Base-by-base conservation (phyloP, 441 rosid species). In the Breynia disticha region DNA sequence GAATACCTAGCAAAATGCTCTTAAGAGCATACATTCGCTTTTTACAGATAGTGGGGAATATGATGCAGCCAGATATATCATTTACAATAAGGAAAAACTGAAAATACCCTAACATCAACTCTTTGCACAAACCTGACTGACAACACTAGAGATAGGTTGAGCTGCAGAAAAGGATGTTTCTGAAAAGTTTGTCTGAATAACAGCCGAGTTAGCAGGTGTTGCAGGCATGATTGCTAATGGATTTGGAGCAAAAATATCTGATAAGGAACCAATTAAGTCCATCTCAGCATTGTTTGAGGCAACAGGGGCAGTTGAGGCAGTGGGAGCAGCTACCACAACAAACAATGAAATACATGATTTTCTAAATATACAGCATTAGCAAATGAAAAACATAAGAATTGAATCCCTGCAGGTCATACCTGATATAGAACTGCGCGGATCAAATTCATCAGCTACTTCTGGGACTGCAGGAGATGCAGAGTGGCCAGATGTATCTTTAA, bases 201-300 rank as follows among this genome's bases (percentile, higher is more conserved):
- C 81, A 56, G 72, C 72, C 18, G 75, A 21, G 19, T 60, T 39
- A 50, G 73, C 85, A 61, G 72, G 42, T 39, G 75, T 55, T 50
- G 63, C 74, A 48, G 97, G 96, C 79, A 82, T 73, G 53, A 90
- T 79, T 39, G 96, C 97, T 70, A 82, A 70, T 56, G 86, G 75
- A 66, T 80, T 80, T 61, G 74, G 63, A 59, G 79, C 60, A 76
- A 84, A 87, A 46, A 83, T 65, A 37, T 90, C 97, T 18, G 97
- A 67, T 53, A 90, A 73, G 54, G 86, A 72, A 61, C 95, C 97
- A 62, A 94, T 85, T 71, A 94, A 72, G 75, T 90, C 97, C 69
- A 84, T 77, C 73, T 81, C 93, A 21, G 72, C 76, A 78, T 52
- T 79, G 72, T 59, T 76, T 21, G 80, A 66, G 50, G 80, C 46